These are phyloP conservation scores for Plectosphaerella cucumerina DNA, from an alignment of 2,329 filamentous ascomycete species.

Conservation along the genomic window DNA sequence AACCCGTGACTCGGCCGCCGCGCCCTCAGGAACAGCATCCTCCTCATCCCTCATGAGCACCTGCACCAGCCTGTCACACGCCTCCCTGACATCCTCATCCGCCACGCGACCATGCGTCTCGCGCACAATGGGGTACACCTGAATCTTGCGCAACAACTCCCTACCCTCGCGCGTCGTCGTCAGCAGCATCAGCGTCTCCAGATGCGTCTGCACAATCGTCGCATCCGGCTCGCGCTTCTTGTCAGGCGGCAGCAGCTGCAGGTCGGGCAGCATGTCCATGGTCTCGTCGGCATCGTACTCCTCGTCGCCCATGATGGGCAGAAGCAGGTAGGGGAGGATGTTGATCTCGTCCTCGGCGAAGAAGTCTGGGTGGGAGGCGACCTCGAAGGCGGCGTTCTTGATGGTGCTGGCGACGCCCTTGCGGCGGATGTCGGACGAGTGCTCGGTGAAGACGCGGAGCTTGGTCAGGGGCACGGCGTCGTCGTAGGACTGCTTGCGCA, in stretches of 20 bases:
- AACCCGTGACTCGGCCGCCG: constrained; percentile 29
- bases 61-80: constrained; percentile 85
- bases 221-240: constrained; percentile 78
- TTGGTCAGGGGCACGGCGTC: constrained; percentile 85
- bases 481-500: constrained; percentile 71
- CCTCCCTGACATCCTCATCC: constrained; percentile 76
- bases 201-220: constrained; percentile 76
- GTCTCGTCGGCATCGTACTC: constrained; percentile 86
- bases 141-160: constrained; percentile 68
- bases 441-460: constrained; percentile 90
- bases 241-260: constrained; percentile 84
- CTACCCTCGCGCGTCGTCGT: constrained; percentile 74
- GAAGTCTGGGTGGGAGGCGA: constrained; percentile 66
- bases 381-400: constrained; percentile 88
- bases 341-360: constrained; percentile 70
- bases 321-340: constrained; percentile 80
- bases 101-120: constrained; percentile 78
- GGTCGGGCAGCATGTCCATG: constrained; percentile 80
- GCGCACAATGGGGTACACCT: constrained; percentile 84
- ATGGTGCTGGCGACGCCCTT: constrained; percentile 95
- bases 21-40: constrained; percentile 38
- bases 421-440: constrained; percentile 75
- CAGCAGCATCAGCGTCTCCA: constrained; percentile 83
- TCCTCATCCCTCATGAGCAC: constrained; percentile 79
- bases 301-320: constrained; percentile 84